A percentile compares a stretch with the other conserved stretches of the same genome.
phyloP scores from a whole-genome alignment of 805 yeast species.

The Isabelozyma rhagii region DNA sequence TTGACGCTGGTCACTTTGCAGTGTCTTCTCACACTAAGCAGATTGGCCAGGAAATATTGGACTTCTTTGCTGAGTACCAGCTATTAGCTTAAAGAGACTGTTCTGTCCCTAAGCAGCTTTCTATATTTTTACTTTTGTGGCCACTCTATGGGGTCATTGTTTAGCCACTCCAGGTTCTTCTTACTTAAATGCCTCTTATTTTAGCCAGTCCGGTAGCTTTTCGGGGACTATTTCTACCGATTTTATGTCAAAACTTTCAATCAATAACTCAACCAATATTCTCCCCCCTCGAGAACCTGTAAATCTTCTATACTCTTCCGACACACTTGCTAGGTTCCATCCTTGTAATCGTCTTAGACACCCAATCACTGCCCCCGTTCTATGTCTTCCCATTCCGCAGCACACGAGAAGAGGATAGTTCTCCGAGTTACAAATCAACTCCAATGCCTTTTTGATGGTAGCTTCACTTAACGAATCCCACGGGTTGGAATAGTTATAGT shows the following conservation, averaged over 20 bases:
- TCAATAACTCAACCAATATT: conserved; percentile 83
- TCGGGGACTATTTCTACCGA: conserved; percentile 31
- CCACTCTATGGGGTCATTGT: too few relatives aligned
- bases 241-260: conserved; percentile 54
- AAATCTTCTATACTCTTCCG: conserved; percentile 91
- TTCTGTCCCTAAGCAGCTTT: background rate
- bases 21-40: conserved; percentile 22
- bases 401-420: conserved; percentile 86
- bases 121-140: background rate
- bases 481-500: conserved; percentile 64
- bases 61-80: conserved; percentile 9
- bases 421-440: conserved; percentile 66
- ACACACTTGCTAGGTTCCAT: conserved; percentile 91
- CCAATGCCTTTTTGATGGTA: conserved; percentile 75
- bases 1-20: conserved; percentile 41
- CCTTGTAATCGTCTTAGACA: conserved; percentile 89
- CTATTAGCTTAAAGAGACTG: background rate
- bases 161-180: too few relatives aligned
- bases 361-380: conserved; percentile 96
- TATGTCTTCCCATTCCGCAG: conserved; percentile 97
- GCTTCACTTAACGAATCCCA: conserved; percentile 94
- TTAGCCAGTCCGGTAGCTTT: conserved; percentile 30
- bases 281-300: conserved; percentile 93
- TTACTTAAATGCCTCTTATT: background rate
- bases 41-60: conserved; percentile 26